Evolutionary conservation across 2,329 filamentous ascomycete species (phyloP).

Genomic region (Aspergillus texensis): DNA sequence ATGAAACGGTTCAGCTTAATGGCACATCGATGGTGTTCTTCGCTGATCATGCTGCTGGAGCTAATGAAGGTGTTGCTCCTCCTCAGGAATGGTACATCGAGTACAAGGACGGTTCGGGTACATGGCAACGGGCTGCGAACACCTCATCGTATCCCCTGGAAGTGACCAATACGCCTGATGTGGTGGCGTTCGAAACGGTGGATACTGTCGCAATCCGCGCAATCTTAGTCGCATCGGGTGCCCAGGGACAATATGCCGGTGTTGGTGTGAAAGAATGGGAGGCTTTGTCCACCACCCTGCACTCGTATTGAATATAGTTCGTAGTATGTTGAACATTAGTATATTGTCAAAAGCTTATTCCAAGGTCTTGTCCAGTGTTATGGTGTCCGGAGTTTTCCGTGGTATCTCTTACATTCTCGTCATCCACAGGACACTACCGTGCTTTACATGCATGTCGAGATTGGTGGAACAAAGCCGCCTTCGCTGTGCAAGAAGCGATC

Average conservation of each 20-base stretch:
- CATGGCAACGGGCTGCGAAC: not conserved
- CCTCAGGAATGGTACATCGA: slow-evolving; percentile 6
- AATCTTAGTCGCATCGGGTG: not conserved
- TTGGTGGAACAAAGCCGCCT: not conserved
- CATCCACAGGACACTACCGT: too few relatives aligned
- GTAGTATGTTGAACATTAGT: not conserved
- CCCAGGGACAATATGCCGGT: slow-evolving; percentile 2
- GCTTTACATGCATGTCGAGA: not conserved
- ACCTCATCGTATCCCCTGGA: not conserved
- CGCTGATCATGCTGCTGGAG: slow-evolving; percentile 2
- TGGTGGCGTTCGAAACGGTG: not conserved
- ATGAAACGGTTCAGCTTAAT: slow-evolving; percentile 4
- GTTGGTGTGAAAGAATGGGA: slow-evolving; percentile 8
- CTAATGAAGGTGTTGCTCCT: not conserved
- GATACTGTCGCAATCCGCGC: slow-evolving; percentile 1
- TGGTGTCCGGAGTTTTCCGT: not conserved
- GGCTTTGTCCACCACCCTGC: slow-evolving; percentile 3
- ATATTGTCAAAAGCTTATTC: not conserved
- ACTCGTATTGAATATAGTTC: not conserved
- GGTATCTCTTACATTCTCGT: not conserved
- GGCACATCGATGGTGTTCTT: slow-evolving; percentile 5
- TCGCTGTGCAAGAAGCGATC: not conserved
- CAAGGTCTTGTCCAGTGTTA: not conserved
- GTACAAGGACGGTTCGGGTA: not conserved
- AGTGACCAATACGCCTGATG: not conserved